Evolutionary conservation across 2,329 filamentous ascomycete species (phyloP), one percentile per base, ranked within the genome.

Genomic region (Monilinia fructicola): DNA sequence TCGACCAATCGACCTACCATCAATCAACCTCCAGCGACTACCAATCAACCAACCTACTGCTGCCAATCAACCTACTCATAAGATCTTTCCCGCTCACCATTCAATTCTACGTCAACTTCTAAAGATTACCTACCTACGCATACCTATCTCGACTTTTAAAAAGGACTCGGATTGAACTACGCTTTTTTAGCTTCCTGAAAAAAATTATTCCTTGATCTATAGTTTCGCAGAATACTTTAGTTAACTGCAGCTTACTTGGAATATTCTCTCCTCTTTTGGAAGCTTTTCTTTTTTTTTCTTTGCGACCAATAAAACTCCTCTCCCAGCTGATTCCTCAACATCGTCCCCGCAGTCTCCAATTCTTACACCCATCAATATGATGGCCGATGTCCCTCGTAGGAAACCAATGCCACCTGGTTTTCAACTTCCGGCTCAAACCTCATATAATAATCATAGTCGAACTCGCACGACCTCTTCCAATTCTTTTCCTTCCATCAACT

Each of bases 381-480:
- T 75, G 73, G 71, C 73, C 66, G 73, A 73, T 65, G 42, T 73
- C 42, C 72, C 73, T 53, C 71, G 65, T n/a, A 67, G 73, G 60
- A 75, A 75, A 67, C 73, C 73, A 38, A 74, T 74, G 71, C 74
- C 74, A 31, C 28, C 71, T 54, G 69, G 69, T 59, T 74, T 72
- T 59, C 70, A 70, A 59, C 68, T 67, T n/a, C 68, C 70, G 54
- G 44, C 67, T 31, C 40, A 52, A 50, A 67, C 69, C 46, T 64
- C 69, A 23, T 74, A 73, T 58, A 65, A 59, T 26, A 63, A 64
- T 21, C 73, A 74, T 46, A 69, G 67, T 68, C 78, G 78, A 42
- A 78, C 73, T 67, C 76, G 79, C 55, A 80, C 79, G 4, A 78
- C 78, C 9, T 81, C 79, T 18, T 76, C 75, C 16, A 74, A 68